A percentile compares a stretch with the other conserved stretches of the same genome.
phyloP scores from a whole-genome alignment of 192 early-diverging fungal species.

The Rhizophagus sp. region DNA sequence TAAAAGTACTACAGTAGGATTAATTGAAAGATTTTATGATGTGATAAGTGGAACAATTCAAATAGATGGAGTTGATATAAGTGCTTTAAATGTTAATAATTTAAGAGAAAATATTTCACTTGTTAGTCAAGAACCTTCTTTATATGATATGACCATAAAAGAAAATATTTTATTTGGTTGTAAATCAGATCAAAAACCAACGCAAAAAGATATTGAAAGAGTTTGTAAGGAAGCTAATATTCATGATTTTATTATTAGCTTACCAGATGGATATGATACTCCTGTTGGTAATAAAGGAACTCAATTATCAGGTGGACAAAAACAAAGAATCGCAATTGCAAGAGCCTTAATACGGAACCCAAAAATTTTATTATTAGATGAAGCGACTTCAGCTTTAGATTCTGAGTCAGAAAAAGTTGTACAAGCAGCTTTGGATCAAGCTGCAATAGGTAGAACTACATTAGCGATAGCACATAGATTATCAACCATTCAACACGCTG shows the following conservation, averaged over 20 bases:
- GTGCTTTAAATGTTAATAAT: constrained; percentile 42
- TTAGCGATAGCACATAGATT: constrained; percentile 72
- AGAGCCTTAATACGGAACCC: constrained; percentile 70
- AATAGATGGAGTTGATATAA: constrained; percentile 47
- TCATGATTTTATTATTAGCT: constrained; percentile 49
- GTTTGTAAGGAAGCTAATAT: constrained; percentile 58
- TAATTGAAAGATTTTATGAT: constrained; percentile 62
- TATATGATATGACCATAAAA: constrained; percentile 39
- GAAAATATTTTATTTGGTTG: constrained; percentile 63
- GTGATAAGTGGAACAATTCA: constrained; percentile 40
- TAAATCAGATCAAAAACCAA: constrained; percentile 42
- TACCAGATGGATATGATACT: constrained; percentile 62
- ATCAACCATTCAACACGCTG: constrained; percentile 65
- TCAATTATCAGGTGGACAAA: constrained; percentile 66
- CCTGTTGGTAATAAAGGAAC: constrained; percentile 62
- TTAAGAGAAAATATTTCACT: constrained; percentile 52
- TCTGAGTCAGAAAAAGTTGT: constrained; percentile 79
- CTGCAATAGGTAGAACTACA: constrained; percentile 60
- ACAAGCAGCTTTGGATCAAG: constrained; percentile 74
- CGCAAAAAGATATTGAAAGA: constrained; percentile 48
- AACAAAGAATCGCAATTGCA: constrained; percentile 69
- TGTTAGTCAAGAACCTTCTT: constrained; percentile 44
- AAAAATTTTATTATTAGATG: constrained; percentile 76
- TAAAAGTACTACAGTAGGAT: constrained; percentile 66
- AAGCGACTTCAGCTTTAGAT: constrained; percentile 83